phyloP scores from a whole-genome alignment of 306 rosid genomes.

The Begonia loranthoides region DNA sequence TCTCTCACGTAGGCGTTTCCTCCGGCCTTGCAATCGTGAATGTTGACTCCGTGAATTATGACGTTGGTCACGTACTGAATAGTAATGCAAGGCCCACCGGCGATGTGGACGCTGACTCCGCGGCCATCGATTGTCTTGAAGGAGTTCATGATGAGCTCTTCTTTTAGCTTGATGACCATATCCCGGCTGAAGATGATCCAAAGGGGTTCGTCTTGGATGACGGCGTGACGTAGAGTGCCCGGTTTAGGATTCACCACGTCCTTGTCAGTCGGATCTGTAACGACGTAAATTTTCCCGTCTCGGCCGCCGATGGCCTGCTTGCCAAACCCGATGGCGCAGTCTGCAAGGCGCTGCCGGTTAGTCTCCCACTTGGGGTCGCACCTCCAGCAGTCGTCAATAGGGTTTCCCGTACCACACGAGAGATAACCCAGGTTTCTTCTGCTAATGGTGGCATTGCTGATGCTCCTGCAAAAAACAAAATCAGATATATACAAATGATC shows the following conservation, averaged over 20 bases:
- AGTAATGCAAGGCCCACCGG: constrained; percentile 93
- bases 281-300: constrained; percentile 62
- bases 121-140: constrained; percentile 86
- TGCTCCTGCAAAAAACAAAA: constrained; percentile 37
- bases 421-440: constrained; percentile 39
- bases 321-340: constrained; percentile 78
- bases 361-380: constrained; percentile 72
- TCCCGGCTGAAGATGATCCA: constrained; percentile 71
- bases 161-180: constrained; percentile 60
- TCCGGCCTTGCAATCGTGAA: constrained; percentile 71
- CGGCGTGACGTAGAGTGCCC: constrained; percentile 66
- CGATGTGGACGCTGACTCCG: constrained; percentile 66
- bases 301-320: constrained; percentile 77
- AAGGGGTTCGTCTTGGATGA: constrained; percentile 60
- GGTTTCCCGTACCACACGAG: constrained; percentile 67
- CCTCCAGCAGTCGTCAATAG: constrained; percentile 93
- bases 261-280: constrained; percentile 48
- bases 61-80: constrained; percentile 64
- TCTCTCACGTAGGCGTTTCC: constrained; percentile 81
- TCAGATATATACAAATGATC: background rate
- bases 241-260: constrained; percentile 68
- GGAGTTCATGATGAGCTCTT: constrained; percentile 73
- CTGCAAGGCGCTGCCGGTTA: constrained; percentile 55
- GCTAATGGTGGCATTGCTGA: constrained; percentile 23
- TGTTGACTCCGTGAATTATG: constrained; percentile 67